Evolutionary conservation across 2,329 filamentous ascomycete species (phyloP).

Genomic region (Biscogniauxia marginata): DNA sequence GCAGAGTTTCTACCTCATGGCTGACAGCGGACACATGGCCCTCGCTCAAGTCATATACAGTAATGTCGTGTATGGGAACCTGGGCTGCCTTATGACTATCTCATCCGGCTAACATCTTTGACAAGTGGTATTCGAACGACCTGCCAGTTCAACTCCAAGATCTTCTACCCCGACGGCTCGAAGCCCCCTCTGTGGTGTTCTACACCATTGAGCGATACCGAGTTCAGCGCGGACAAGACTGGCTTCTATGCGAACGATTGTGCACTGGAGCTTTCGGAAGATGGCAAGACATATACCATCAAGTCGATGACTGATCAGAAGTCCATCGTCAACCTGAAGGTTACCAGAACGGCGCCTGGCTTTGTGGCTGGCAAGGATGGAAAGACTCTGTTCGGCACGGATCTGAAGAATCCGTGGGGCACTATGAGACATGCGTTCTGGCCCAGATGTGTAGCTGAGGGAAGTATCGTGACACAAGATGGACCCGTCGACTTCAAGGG

Average conservation of each 20-base stretch:
- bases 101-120: constrained; percentile 17
- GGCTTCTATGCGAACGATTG: constrained; percentile 85
- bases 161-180: constrained; percentile 74
- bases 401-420: constrained; percentile 85
- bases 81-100: constrained; percentile 7
- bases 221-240: constrained; percentile 80
- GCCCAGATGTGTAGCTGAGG: constrained; percentile 81
- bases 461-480: constrained; percentile 78
- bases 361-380: constrained; percentile 85
- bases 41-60: constrained; percentile 95
- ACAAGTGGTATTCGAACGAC: constrained; percentile 83
- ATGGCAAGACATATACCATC: constrained; percentile 79
- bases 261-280: constrained; percentile 80
- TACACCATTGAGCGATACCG: constrained; percentile 72
- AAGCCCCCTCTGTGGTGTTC: constrained; percentile 82
- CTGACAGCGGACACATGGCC: constrained; percentile 72
- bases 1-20: constrained; percentile 87
- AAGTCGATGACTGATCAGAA: constrained; percentile 83
- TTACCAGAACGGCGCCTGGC: constrained; percentile 73
- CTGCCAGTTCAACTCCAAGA: constrained; percentile 90
- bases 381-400: constrained; percentile 81
- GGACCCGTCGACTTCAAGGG: constrained; percentile 82
- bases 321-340: constrained; percentile 80
- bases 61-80: constrained; percentile 76
- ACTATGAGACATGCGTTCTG: constrained; percentile 91